Evolutionary conservation across 2,329 filamentous ascomycete genomes (phyloP).

Genomic region (Ceratocystis harringtonii): DNA sequence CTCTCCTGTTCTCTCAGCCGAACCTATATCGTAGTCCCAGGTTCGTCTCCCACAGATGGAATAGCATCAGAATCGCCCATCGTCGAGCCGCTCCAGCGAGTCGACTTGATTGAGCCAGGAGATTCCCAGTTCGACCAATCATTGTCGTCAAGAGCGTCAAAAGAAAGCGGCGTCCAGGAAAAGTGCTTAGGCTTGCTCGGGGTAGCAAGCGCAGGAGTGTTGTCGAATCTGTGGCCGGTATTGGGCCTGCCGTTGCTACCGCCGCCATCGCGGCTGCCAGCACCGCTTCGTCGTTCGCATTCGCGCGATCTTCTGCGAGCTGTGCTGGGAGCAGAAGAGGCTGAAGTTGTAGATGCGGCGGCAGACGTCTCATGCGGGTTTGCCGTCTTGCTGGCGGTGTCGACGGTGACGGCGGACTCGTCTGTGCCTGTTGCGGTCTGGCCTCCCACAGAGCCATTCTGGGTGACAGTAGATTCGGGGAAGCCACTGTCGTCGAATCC

Average conservation of each 20-base stretch:
- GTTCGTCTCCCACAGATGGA: constrained; percentile 35
- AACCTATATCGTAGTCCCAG: constrained; percentile 35
- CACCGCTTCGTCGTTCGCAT: constrained; percentile 15
- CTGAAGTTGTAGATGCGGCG: constrained; percentile 14
- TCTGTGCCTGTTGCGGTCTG: background rate
- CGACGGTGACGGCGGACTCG: background rate
- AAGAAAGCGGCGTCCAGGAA: constrained; percentile 44
- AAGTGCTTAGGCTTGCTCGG: constrained; percentile 36
- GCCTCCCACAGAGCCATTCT: background rate
- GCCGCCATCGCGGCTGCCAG: constrained; percentile 1
- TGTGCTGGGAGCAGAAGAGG: constrained; percentile 10
- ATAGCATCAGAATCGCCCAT: constrained; percentile 31
- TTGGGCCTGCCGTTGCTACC: background rate
- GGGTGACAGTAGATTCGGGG: constrained; percentile 17
- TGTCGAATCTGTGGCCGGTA: background rate
- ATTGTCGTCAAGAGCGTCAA: constrained; percentile 43
- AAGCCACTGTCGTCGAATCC: constrained; percentile 18
- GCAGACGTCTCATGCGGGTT: constrained; percentile 1
- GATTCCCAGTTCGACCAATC: constrained; percentile 54
- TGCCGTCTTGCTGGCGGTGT: background rate
- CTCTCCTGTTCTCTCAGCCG: background rate
- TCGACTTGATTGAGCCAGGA: constrained; percentile 38
- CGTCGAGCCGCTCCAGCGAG: constrained; percentile 50
- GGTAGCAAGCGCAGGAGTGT: constrained; percentile 23
- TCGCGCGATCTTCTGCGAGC: constrained; percentile 13